Conservation (phyloP, 345 rosid genomes). For the Brassica incana region DNA sequence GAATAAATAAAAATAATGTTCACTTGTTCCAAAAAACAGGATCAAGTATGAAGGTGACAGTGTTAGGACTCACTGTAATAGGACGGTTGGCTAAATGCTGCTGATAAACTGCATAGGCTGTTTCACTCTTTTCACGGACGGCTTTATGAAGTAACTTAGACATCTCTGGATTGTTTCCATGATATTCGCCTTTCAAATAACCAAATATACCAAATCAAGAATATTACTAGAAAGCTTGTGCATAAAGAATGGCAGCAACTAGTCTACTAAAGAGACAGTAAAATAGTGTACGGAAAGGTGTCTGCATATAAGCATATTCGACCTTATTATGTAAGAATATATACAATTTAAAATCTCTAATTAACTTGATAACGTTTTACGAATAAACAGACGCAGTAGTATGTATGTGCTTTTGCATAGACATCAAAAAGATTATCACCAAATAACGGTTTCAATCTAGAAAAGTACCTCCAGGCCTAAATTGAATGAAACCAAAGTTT, state of each 20-base stretch:
- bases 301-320: neutral
- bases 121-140: slow-evolving; percentile 93
- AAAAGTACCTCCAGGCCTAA: slow-evolving; percentile 90
- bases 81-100: slow-evolving; percentile 97
- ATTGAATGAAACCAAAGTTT: slow-evolving; percentile 96
- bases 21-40: slow-evolving; percentile 16
- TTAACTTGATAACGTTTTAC: slow-evolving; percentile 4
- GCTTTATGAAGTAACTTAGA: slow-evolving; percentile 97
- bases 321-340: slow-evolving; percentile 3
- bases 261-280: neutral
- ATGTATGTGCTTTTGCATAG: neutral
- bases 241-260: neutral
- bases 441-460: slow-evolving; percentile 21
- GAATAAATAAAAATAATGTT: slow-evolving; percentile 1
- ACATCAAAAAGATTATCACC: slow-evolving; percentile 23
- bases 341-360: slow-evolving; percentile 21
- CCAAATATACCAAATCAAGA: slow-evolving; percentile 13
- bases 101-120: slow-evolving; percentile 89
- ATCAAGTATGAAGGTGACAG: neutral
- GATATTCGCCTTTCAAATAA: slow-evolving; percentile 75
- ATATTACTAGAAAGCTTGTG: slow-evolving; percentile 8
- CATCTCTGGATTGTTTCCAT: slow-evolving; percentile 99
- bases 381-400: slow-evolving; percentile 7
- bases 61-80: slow-evolving; percentile 63
- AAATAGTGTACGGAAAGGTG: slow-evolving; percentile 2